Conservation (phyloP, 1,284 basidiomycete species). For the Limonomyces culmigenus region DNA sequence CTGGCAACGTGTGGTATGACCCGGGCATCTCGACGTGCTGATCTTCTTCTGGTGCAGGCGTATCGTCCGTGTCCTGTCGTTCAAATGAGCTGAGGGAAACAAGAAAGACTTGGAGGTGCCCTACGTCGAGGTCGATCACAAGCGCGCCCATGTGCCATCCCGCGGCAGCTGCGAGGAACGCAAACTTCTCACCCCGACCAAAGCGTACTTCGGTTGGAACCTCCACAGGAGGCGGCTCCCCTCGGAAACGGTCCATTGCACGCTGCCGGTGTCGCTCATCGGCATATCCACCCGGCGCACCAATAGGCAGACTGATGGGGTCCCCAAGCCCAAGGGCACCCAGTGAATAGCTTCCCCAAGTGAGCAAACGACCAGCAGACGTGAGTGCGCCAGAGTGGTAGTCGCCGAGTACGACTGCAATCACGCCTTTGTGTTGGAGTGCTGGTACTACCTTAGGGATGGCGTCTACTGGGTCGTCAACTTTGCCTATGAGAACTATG, state of each 20-base stretch:
- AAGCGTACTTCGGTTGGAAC: slow-evolving; percentile 60
- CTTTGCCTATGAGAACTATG: slow-evolving; percentile 46
- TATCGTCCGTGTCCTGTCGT: background rate
- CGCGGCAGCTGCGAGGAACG: slow-evolving; percentile 59
- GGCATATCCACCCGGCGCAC: slow-evolving; percentile 43
- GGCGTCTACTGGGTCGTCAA: slow-evolving; percentile 21
- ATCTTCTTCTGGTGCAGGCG: background rate
- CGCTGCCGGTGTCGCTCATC: slow-evolving; percentile 17
- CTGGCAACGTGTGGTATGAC: background rate
- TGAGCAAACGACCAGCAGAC: slow-evolving; percentile 54
- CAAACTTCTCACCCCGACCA: slow-evolving; percentile 44
- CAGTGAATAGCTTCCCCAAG: slow-evolving; percentile 68
- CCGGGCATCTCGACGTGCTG: background rate
- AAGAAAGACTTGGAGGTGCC: background rate
- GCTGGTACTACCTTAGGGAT: slow-evolving; percentile 46
- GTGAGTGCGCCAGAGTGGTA: slow-evolving; percentile 83
- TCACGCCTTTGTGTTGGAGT: slow-evolving; percentile 58
- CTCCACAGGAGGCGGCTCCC: slow-evolving; percentile 23
- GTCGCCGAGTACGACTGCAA: slow-evolving; percentile 78
- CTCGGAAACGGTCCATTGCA: slow-evolving; percentile 14
- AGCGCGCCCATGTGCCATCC: slow-evolving; percentile 85
- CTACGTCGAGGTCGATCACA: slow-evolving; percentile 64
- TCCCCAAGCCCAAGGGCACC: slow-evolving; percentile 79
- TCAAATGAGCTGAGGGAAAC: background rate
- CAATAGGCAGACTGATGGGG: slow-evolving; percentile 30